phyloP scores from a whole-genome alignment of 805 yeast species.

The Kockiozyma suomiensis region DNA sequence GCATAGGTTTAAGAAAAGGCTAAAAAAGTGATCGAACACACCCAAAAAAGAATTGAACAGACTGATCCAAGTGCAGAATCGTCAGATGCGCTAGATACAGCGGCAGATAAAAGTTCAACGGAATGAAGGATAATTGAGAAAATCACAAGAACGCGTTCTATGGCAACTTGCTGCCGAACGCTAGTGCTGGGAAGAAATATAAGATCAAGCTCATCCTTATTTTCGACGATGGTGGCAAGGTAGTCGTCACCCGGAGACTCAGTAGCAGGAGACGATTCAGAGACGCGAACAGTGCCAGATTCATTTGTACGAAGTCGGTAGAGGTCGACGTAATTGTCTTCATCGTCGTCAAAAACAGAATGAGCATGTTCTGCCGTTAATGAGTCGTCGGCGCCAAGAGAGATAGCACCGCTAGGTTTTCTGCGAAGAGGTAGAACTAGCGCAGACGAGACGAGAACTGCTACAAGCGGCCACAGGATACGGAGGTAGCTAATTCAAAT shows the following conservation, averaged over 20 bases:
- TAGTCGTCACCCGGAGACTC: constrained; percentile 14
- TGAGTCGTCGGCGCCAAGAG: neutral
- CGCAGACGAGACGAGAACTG: neutral
- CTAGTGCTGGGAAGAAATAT: constrained; percentile 36
- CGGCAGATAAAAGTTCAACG: neutral
- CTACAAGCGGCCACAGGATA: neutral
- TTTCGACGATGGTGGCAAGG: neutral
- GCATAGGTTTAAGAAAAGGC: neutral
- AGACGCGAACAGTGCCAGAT: neutral
- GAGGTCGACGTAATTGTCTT: constrained; percentile 4
- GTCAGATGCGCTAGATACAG: neutral
- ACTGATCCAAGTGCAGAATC: neutral
- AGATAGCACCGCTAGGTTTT: neutral
- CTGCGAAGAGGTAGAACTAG: neutral
- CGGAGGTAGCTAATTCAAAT: constrained; percentile 2
- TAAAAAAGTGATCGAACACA: neutral
- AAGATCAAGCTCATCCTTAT: constrained; percentile 29
- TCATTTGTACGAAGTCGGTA: constrained; percentile 22
- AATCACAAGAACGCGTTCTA: constrained; percentile 35
- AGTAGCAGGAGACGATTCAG: neutral
- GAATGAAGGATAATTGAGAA: constrained; percentile 1
- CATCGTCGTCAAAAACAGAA: neutral
- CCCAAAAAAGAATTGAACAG: constrained; percentile 15
- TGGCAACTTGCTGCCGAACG: constrained; percentile 36
- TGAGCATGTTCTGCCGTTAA: neutral